Evolutionary conservation across 2,329 filamentous ascomycete genomes (phyloP).

Genomic region (Venturiaceae sp.): DNA sequence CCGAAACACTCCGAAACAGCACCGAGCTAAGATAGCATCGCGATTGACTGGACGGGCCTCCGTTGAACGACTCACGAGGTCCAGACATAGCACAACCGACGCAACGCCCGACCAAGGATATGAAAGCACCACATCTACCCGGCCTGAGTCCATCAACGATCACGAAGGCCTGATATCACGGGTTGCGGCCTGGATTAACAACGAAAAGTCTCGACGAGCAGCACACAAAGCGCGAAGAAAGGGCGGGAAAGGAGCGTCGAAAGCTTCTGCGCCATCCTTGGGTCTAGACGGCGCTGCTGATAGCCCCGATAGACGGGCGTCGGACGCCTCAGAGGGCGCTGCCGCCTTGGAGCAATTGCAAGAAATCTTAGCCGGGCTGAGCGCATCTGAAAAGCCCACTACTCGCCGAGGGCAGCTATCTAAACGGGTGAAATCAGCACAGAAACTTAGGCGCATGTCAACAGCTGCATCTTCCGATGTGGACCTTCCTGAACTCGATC

Average conservation of each 20-base stretch:
- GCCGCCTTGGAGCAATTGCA: slow-evolving; percentile 74
- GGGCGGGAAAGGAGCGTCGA: slow-evolving; percentile 11
- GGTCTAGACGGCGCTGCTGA: slow-evolving; percentile 8
- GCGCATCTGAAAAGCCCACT: slow-evolving; percentile 25
- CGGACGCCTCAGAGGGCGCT: slow-evolving; percentile 53
- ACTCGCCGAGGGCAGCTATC: slow-evolving; percentile 21
- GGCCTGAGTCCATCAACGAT: not conserved
- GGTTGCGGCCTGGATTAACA: slow-evolving; percentile 56
- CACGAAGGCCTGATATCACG: slow-evolving; percentile 1
- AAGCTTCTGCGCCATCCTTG: not conserved
- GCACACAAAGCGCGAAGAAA: slow-evolving; percentile 40
- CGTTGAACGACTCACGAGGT: slow-evolving; percentile 14
- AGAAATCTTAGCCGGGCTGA: slow-evolving; percentile 49
- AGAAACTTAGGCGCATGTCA: slow-evolving; percentile 34
- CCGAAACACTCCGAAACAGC: slow-evolving; percentile 23
- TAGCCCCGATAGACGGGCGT: not conserved
- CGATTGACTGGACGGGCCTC: slow-evolving; percentile 34
- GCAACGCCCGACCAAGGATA: not conserved
- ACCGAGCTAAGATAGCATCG: slow-evolving; percentile 26
- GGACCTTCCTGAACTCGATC: slow-evolving; percentile 72
- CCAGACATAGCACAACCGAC: not conserved
- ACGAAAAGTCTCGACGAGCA: slow-evolving; percentile 61
- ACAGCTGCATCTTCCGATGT: slow-evolving; percentile 67
- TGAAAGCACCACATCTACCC: slow-evolving; percentile 4
- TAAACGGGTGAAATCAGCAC: slow-evolving; percentile 20